These are phyloP conservation scores for Olyra latifolia DNA, from an alignment of 176 grass and related monocot genomes.

Conservation along the genomic window DNA sequence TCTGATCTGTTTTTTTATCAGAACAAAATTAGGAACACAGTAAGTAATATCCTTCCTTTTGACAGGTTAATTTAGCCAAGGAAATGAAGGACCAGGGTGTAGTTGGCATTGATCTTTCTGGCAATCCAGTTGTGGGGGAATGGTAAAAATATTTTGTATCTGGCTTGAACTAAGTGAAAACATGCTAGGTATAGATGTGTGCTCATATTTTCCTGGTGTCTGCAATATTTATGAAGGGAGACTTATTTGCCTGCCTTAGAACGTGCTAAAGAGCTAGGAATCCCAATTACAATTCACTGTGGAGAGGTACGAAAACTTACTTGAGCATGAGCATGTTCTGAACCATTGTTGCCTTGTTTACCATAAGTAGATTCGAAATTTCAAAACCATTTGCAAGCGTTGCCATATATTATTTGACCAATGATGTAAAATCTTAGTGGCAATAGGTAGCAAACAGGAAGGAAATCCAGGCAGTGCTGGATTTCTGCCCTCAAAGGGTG, in stretches of 20 bases:
- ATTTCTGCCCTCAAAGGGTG: constrained; percentile 75
- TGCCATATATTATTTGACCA: constrained; percentile 32
- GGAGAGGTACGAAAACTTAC: constrained; percentile 62
- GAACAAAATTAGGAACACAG: constrained; percentile 13
- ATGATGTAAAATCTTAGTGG: constrained; percentile 47
- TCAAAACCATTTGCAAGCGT: constrained; percentile 5
- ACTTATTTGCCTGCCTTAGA: constrained; percentile 81
- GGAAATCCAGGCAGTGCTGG: constrained; percentile 78
- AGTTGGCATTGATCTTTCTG: constrained; percentile 92
- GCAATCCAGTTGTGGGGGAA: constrained; percentile 86
- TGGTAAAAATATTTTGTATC: constrained; percentile 54
- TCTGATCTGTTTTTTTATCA: neutral
- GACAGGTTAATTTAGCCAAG: constrained; percentile 85
- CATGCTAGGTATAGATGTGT: neutral
- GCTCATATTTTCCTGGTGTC: neutral
- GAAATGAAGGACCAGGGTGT: constrained; percentile 86
- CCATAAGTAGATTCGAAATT: neutral
- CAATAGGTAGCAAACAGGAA: constrained; percentile 78
- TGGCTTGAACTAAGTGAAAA: constrained; percentile 15
- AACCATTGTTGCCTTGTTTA: constrained; percentile 16
- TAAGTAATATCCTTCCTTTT: constrained; percentile 7
- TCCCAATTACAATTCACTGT: constrained; percentile 85
- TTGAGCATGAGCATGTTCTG: neutral
- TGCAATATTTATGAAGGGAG: constrained; percentile 56
- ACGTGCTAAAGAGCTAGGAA: constrained; percentile 76